Conservation (phyloP, 225 moss, liverwort and hornwort genomes). For the Ulota crispa region DNA sequence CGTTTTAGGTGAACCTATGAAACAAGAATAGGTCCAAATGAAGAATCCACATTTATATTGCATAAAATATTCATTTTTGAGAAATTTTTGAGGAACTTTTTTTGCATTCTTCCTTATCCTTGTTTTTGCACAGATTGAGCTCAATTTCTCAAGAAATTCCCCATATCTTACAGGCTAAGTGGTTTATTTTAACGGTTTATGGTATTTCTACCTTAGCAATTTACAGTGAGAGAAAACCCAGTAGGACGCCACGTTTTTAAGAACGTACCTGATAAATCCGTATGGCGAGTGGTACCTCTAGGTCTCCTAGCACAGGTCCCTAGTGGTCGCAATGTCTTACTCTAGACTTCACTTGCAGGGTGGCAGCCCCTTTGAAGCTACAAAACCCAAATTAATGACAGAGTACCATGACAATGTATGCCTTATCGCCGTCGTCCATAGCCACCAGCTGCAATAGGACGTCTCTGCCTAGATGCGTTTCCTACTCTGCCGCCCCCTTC, state of each 20-base stretch:
- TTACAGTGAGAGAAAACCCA: neutral
- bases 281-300: conserved; percentile 4
- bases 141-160: no score
- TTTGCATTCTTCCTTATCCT: no score
- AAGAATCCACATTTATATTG: no score
- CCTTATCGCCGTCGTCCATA: conserved; percentile 69
- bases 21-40: no score
- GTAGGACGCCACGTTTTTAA: neutral
- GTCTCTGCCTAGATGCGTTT: conserved; percentile 73
- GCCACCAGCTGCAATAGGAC: conserved; percentile 94
- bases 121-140: no score
- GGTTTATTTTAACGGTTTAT: no score
- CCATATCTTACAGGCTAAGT: no score
- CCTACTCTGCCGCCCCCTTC: conserved; percentile 74
- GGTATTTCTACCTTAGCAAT: no score
- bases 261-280: conserved; percentile 33
- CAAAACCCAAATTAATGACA: conserved; percentile 20
- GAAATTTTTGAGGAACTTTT: no score
- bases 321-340: conserved; percentile 14
- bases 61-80: no score
- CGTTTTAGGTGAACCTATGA: no score
- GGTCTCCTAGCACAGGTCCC: conserved; percentile 30
- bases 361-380: conserved; percentile 20
- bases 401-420: neutral
- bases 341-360: conserved; percentile 22